Percentiles rank a stretch among this genome's conserved stretches.
Conservation (phyloP, 2,329 filamentous ascomycete genomes). For the Exserohilum rostratum region DNA sequence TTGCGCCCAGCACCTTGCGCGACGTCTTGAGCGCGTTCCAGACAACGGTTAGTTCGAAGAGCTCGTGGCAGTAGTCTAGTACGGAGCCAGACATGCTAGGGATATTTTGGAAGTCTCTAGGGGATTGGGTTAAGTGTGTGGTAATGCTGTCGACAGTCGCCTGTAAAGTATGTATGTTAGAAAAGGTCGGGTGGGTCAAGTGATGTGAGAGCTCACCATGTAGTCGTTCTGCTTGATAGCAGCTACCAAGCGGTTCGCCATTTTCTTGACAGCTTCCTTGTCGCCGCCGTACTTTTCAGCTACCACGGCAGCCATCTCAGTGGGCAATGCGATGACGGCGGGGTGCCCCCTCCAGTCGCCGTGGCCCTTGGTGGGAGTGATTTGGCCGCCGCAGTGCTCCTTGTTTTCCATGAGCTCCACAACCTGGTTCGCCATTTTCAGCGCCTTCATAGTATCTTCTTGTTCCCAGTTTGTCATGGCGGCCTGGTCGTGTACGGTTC, state of each 20-base stretch:
- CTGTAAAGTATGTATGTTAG: constrained; percentile 8
- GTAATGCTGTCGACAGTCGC: constrained; percentile 12
- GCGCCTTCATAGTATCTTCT: constrained; percentile 46
- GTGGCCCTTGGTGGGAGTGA: constrained; percentile 12
- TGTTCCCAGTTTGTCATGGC: constrained; percentile 45
- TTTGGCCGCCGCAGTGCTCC: constrained; percentile 42
- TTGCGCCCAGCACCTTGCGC: constrained; percentile 46
- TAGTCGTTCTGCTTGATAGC: constrained; percentile 36
- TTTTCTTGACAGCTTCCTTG: constrained; percentile 49
- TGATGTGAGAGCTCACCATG: constrained; percentile 17
- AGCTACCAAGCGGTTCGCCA: constrained; percentile 49
- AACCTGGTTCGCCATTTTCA: constrained; percentile 48
- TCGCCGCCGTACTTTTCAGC: constrained; percentile 47
- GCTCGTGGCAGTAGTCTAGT: constrained; percentile 21
- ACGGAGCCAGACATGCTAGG: constrained; percentile 1
- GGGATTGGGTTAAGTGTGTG: background rate
- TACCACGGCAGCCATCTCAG: constrained; percentile 52
- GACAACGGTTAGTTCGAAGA: constrained; percentile 45
- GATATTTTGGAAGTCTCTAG: constrained; percentile 17
- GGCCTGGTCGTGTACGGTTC: constrained; percentile 44
- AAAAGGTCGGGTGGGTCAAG: background rate
- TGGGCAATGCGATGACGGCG: constrained; percentile 49
- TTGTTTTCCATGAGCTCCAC: constrained; percentile 50
- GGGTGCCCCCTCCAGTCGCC: constrained; percentile 37
- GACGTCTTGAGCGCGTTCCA: constrained; percentile 55